Evolutionary conservation across 371 early-diverging fungal species (phyloP).

Genomic region (Syncephalis plumigaleata): DNA sequence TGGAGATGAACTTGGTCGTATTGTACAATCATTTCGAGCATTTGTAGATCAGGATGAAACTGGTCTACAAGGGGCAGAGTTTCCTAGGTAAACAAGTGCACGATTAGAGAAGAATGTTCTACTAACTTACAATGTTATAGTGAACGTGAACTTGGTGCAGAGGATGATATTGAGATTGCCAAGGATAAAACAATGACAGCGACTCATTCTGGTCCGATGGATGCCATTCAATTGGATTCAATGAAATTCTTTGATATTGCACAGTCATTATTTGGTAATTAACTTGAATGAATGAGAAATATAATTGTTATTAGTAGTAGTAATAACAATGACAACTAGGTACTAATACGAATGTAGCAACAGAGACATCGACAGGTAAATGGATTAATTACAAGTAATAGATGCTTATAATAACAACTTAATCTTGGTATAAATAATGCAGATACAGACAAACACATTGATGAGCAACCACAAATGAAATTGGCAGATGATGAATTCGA

Average conservation of each 20-base stretch:
- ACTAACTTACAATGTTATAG: slow-evolving; percentile 7
- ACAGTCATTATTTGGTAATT: slow-evolving; percentile 3
- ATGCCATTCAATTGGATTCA: slow-evolving; percentile 1
- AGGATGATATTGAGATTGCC: slow-evolving; percentile 15
- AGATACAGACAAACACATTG: no score
- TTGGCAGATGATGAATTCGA: slow-evolving; percentile 20
- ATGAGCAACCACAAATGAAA: neutral
- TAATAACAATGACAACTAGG: neutral
- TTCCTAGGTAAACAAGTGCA: slow-evolving; percentile 21
- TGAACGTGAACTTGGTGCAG: slow-evolving; percentile 13
- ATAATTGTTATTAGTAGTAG: neutral
- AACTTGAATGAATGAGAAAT: neutral
- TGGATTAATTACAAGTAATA: no score
- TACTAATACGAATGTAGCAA: no score
- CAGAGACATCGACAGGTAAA: no score
- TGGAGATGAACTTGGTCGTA: slow-evolving; percentile 31
- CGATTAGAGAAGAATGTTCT: neutral
- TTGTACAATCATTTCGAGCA: slow-evolving; percentile 42
- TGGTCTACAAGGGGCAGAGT: slow-evolving; percentile 55
- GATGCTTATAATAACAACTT: no score
- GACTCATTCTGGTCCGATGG: slow-evolving; percentile 6
- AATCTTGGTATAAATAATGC: no score
- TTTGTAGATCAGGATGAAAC: slow-evolving; percentile 55
- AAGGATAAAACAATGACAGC: slow-evolving; percentile 11
- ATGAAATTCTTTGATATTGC: slow-evolving; percentile 1